Evolutionary conservation across 352 stramenopile genomes (phyloP).

Genomic region (Globisporangium barbulae): DNA sequence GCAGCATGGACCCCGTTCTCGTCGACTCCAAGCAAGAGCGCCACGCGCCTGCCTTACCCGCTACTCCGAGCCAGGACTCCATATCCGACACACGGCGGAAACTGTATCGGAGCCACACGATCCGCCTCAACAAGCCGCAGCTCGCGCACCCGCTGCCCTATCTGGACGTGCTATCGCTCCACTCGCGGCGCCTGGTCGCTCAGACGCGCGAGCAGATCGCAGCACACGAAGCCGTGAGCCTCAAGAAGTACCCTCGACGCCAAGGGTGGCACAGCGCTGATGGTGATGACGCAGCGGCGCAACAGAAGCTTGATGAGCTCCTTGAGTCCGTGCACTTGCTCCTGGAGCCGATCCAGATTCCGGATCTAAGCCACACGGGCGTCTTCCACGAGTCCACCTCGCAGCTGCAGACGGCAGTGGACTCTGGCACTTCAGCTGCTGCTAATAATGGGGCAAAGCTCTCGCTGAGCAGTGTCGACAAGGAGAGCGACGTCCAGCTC

Average conservation of each 20-base stretch:
- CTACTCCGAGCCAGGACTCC: background rate
- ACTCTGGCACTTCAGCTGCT: background rate
- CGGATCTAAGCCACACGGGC: constrained; percentile 56
- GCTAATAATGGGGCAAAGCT: constrained; percentile 11
- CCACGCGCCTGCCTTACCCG: background rate
- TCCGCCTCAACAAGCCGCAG: background rate
- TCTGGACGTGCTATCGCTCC: constrained; percentile 60
- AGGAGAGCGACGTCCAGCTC: constrained; percentile 43
- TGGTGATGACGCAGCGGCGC: background rate
- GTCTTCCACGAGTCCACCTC: constrained; percentile 29
- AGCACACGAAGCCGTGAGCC: constrained; percentile 9
- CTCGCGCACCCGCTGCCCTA: constrained; percentile 27
- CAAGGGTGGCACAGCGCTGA: constrained; percentile 3
- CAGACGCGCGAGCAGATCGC: constrained; percentile 32
- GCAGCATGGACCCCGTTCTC: background rate
- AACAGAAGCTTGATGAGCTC: constrained; percentile 31
- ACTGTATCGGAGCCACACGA: background rate
- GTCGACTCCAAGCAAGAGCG: background rate
- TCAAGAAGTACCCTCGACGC: constrained; percentile 4
- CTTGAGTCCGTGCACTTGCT: constrained; percentile 43
- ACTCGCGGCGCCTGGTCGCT: constrained; percentile 51
- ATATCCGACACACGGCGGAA: background rate
- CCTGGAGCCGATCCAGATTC: constrained; percentile 56
- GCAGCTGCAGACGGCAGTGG: background rate
- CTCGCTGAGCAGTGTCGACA: constrained; percentile 31